A percentile compares a stretch with the other conserved stretches of the same genome.
Conservation (phyloP, 192 early-diverging fungal genomes). For the Entomortierella lignicola region DNA sequence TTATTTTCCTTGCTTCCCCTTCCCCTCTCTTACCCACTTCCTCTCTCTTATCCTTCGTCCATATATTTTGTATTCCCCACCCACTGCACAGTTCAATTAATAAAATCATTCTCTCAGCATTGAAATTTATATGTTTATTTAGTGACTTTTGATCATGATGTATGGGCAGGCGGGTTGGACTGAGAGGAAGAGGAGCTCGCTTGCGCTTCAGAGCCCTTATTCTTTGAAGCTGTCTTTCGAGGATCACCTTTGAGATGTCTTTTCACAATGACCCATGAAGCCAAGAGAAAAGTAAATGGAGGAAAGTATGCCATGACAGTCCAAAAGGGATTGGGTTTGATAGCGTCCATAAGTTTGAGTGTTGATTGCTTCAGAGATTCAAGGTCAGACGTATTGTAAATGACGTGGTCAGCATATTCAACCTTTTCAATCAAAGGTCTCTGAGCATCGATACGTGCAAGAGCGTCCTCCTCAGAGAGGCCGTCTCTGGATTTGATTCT, state of each 20-base stretch:
- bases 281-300: conserved; percentile 18
- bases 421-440: conserved; percentile 85
- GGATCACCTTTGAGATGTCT: conserved; percentile 52
- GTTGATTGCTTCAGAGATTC: conserved; percentile 58
- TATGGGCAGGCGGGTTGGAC: background rate
- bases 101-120: too few species aligned
- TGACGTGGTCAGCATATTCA: conserved; percentile 79
- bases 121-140: too few species aligned
- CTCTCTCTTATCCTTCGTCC: too few species aligned
- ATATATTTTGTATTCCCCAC: too few species aligned
- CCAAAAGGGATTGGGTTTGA: conserved; percentile 48
- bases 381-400: conserved; percentile 84
- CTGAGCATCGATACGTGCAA: conserved; percentile 82
- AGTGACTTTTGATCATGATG: background rate
- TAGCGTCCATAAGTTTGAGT: conserved; percentile 50
- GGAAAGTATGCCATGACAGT: conserved; percentile 43
- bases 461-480: conserved; percentile 71
- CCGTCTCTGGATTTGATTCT: conserved; percentile 82
- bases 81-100: too few species aligned
- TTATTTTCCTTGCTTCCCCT: background rate
- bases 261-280: conserved; percentile 27
- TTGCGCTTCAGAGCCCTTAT: background rate
- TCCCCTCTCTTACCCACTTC: too few species aligned
- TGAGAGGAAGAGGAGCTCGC: background rate
- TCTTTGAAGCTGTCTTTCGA: conserved; percentile 21